These are phyloP conservation scores for Trematosphaeria pertusa DNA, from an alignment of 2,329 filamentous ascomycete species.

Conservation along the genomic window DNA sequence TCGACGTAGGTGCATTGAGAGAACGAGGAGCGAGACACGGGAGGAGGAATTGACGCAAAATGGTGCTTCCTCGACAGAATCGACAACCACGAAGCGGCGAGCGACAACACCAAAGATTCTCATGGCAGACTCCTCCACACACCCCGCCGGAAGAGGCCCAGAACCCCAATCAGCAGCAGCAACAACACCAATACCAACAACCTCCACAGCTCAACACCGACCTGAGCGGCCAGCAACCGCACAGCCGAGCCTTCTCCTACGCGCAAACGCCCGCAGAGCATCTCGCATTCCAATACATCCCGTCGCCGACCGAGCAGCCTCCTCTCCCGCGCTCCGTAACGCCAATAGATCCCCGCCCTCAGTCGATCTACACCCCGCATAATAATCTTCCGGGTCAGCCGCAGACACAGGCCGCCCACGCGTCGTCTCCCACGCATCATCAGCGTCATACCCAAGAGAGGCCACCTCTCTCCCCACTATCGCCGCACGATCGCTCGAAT, in stretches of 20 bases:
- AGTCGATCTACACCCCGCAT: constrained; percentile 32
- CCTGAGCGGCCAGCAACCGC: constrained; percentile 15
- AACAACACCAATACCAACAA: constrained; percentile 15
- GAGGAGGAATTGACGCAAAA: too few relatives aligned
- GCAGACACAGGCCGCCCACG: constrained; percentile 30
- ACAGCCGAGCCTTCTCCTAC: constrained; percentile 44
- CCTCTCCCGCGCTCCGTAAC: constrained; percentile 26
- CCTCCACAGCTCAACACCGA: constrained; percentile 24
- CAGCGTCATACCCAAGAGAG: constrained; percentile 35
- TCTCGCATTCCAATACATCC: constrained; percentile 33
- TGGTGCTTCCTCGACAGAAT: constrained; percentile 30
- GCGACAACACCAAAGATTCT: constrained; percentile 36
- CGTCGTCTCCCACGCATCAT: too few relatives aligned
- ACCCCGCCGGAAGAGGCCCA: constrained; percentile 25
- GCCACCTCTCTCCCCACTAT: constrained; percentile 32
- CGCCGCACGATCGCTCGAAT: constrained; percentile 27
- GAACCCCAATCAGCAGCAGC: constrained; percentile 20
- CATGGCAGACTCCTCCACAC: constrained; percentile 39
- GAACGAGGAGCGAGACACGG: too few relatives aligned
- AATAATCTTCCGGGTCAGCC: constrained; percentile 28
- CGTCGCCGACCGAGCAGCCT: constrained; percentile 31
- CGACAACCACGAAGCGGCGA: constrained; percentile 16
- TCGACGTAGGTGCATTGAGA: too few relatives aligned
- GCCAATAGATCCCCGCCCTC: constrained; percentile 33
- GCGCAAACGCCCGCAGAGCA: constrained; percentile 45